Conservation (phyloP, 805 yeast species). For the Kodamaea sagamina region DNA sequence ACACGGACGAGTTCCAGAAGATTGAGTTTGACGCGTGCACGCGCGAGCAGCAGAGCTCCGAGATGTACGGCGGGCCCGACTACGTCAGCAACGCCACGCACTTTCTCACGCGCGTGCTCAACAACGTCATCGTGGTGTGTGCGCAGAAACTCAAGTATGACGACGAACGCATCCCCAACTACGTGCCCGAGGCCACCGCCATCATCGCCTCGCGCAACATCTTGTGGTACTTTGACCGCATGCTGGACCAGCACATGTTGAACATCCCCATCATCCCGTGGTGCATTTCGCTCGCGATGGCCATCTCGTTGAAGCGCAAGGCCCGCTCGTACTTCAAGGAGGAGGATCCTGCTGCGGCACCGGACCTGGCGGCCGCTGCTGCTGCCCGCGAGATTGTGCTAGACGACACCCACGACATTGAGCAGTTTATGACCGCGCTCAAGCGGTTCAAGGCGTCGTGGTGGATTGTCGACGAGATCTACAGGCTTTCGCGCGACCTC, state of each 20-base stretch:
- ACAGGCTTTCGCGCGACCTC: slow-evolving; percentile 24
- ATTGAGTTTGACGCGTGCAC: slow-evolving; percentile 30
- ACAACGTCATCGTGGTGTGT: slow-evolving; percentile 27
- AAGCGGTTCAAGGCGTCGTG: slow-evolving; percentile 24
- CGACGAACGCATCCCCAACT: slow-evolving; percentile 22
- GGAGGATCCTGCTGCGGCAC: slow-evolving; percentile 3
- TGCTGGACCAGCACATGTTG: slow-evolving; percentile 21
- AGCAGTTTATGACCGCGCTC: slow-evolving; percentile 23
- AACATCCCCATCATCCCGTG: slow-evolving; percentile 31
- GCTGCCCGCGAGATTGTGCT: not conserved
- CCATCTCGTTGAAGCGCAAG: slow-evolving; percentile 23
- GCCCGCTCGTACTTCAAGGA: slow-evolving; percentile 15
- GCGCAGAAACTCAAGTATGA: slow-evolving; percentile 32
- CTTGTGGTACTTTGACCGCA: slow-evolving; percentile 24
- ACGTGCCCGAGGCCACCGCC: slow-evolving; percentile 26
- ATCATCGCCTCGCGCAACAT: slow-evolving; percentile 28
- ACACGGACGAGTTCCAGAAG: slow-evolving; percentile 28
- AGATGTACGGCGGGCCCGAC: slow-evolving; percentile 10
- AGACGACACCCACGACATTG: slow-evolving; percentile 13
- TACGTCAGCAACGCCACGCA: slow-evolving; percentile 25
- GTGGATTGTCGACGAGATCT: slow-evolving; percentile 33
- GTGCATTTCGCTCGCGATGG: slow-evolving; percentile 30
- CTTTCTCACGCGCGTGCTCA: slow-evolving; percentile 30
- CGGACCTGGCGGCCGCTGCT: not conserved
- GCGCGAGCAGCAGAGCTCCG: slow-evolving; percentile 17